Base-by-base conservation (phyloP, 2,329 filamentous ascomycete species). In the Colletotrichum simmondsii region DNA sequence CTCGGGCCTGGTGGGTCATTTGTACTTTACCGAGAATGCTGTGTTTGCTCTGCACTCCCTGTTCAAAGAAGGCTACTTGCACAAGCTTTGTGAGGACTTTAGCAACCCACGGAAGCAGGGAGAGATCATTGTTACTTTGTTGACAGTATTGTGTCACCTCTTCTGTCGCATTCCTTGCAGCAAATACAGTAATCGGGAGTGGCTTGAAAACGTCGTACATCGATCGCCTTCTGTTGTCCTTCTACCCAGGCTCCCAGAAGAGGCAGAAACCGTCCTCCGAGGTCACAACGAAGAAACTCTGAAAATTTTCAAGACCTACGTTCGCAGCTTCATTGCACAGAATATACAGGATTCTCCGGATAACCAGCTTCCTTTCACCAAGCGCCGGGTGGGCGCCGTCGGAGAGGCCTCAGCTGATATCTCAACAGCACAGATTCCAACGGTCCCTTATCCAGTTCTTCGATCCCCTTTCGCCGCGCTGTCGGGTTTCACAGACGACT, bases 11-110 rank as follows among this genome's bases (percentile, higher is more conserved):
- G 88, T 95, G 0, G 89, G 90, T 0, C 93, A 95, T 80, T 83
- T 96, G 1, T 95, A 95, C 82, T 95, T 92, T 77, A 93, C 92
- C 0, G 93, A 95, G 76, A 94, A 93, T 76, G 90, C 92, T 0
- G 90, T 90, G 5, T 95, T 95, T 78, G 92, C 93, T 0, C 94
- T 95, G 81, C 93, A 95, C 78, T 90, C 92, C 1, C 84, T 96
- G 11, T 83, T 96, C 1, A 92, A 91, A 71, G 89, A 88, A 3
- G 93, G 93, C 0, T 95, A 93, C 77, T 93, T 95, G 79, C 83
- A 87, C 73, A 62, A 85, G 26, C 81, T 95, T 0, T 94, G 92
- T 78, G 85, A 85, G 2, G 83, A 88, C 19, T 85, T 94, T 46
- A 81, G 88, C 56, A 82, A 79, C 8, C 5, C 16, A 26, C 10